These are phyloP conservation scores for Ophiobolus disseminans DNA, from an alignment of 2,329 filamentous ascomycete species.

Conservation along the genomic window DNA sequence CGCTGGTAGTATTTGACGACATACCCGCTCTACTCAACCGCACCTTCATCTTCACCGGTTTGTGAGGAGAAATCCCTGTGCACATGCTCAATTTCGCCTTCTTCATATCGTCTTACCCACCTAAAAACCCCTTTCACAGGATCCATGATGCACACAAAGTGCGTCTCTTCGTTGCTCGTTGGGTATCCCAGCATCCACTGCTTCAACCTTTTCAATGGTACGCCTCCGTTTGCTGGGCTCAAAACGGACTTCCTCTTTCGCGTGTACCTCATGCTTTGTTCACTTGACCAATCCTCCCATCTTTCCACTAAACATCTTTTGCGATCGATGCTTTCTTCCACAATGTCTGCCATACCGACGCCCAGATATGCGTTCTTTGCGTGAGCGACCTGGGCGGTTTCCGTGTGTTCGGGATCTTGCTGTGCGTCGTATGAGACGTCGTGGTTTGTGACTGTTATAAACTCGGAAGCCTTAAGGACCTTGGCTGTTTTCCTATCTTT, in stretches of 20 bases:
- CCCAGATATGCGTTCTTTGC: constrained; percentile 13
- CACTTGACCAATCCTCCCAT: constrained; percentile 26
- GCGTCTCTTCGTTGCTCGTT: constrained; percentile 64
- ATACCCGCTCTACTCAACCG: not conserved
- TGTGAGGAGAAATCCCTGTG: not conserved
- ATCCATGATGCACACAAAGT: constrained; percentile 67
- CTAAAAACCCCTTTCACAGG: constrained; percentile 56
- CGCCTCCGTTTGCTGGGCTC: constrained; percentile 17
- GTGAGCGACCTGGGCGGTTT: constrained; percentile 17
- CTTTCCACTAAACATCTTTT: constrained; percentile 38
- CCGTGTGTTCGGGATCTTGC: not conserved
- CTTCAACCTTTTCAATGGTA: constrained; percentile 49
- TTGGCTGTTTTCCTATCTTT: constrained; percentile 61
- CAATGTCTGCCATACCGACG: constrained; percentile 32
- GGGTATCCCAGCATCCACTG: constrained; percentile 61
- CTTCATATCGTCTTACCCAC: constrained; percentile 48
- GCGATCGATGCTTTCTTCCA: constrained; percentile 46
- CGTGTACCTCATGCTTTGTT: constrained; percentile 5
- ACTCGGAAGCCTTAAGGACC: constrained; percentile 55
- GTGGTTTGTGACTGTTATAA: constrained; percentile 66
- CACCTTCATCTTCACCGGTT: not conserved
- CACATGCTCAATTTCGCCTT: constrained; percentile 10
- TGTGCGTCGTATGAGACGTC: constrained; percentile 45
- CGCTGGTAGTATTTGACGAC: not conserved
- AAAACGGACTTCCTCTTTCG: constrained; percentile 16